A percentile compares a stretch with the other conserved stretches of the same genome.
phyloP scores from a whole-genome alignment of 306 rosid genomes.

The Rosa multiflora region DNA sequence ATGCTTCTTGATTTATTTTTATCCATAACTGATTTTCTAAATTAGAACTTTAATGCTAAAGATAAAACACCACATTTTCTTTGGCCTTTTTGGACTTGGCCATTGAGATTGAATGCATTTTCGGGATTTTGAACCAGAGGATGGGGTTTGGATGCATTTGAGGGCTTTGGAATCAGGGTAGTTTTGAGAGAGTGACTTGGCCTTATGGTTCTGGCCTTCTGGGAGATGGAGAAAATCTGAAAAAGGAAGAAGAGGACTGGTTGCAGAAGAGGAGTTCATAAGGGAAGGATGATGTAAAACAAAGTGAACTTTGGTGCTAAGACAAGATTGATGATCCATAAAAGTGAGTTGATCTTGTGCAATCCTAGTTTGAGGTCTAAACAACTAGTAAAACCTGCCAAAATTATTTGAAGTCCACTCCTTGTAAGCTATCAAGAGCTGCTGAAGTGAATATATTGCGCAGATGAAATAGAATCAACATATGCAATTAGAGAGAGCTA shows the following conservation, averaged over 20 bases:
- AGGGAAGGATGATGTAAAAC: not conserved
- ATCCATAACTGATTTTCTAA: not conserved
- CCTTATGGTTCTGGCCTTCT: not conserved
- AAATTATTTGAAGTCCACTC: not conserved
- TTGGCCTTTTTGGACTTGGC: not conserved
- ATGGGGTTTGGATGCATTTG: not conserved
- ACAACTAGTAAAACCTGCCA: not conserved
- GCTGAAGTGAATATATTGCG: not conserved
- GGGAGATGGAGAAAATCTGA: not conserved
- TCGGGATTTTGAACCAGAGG: not conserved
- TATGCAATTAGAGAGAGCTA: not conserved
- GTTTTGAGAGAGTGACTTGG: not conserved
- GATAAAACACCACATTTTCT: not conserved
- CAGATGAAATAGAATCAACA: not conserved
- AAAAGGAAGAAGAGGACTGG: not conserved
- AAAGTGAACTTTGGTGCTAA: not conserved
- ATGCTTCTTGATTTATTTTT: not conserved
- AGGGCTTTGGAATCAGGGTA: not conserved
- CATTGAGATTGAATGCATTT: not conserved
- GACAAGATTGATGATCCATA: not conserved
- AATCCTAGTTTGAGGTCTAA: not conserved
- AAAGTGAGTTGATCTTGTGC: not conserved
- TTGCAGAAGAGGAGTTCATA: not conserved
- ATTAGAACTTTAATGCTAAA: not conserved
- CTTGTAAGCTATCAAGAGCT: not conserved